Percentiles rank a stretch among this genome's conserved stretches.
These are phyloP conservation scores for Fusarium acutatum DNA, from an alignment of 2,329 filamentous ascomycete species.

Conservation along the genomic window DNA sequence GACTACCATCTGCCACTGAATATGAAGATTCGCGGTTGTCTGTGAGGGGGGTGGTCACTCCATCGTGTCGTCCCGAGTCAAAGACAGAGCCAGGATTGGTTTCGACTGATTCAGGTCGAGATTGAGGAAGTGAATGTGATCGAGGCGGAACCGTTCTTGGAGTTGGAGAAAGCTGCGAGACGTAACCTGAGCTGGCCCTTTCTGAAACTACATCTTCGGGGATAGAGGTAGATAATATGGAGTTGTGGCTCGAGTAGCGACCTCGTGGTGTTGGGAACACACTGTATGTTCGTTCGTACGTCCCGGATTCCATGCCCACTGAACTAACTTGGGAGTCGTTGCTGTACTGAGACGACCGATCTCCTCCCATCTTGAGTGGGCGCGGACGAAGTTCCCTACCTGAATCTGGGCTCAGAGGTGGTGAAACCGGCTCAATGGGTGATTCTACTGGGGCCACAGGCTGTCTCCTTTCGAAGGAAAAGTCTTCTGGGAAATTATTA, in stretches of 20 bases:
- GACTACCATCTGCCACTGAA: slow-evolving; percentile 36
- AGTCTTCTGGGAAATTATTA: slow-evolving; percentile 30
- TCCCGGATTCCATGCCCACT: slow-evolving; percentile 23
- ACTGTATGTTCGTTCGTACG: slow-evolving; percentile 37
- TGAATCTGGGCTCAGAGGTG: slow-evolving; percentile 35
- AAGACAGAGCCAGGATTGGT: slow-evolving; percentile 40
- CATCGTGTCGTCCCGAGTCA: slow-evolving; percentile 31
- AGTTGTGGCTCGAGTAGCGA: slow-evolving; percentile 34
- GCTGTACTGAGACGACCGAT: slow-evolving; percentile 35
- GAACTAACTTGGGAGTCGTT: slow-evolving; percentile 37
- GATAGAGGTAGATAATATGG: slow-evolving; percentile 39
- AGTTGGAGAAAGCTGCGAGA: slow-evolving; percentile 25
- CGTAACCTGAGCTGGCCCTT: slow-evolving; percentile 21
- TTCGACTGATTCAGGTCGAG: slow-evolving; percentile 40
- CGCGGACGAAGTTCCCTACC: slow-evolving; percentile 25
- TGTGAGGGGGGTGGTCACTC: slow-evolving; percentile 30
- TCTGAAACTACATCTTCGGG: slow-evolving; percentile 40
- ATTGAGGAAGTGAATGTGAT: slow-evolving; percentile 25
- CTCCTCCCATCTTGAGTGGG: slow-evolving; percentile 28
- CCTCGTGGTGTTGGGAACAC: slow-evolving; percentile 36
- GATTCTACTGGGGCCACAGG: slow-evolving; percentile 37
- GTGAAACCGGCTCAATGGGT: slow-evolving; percentile 33
- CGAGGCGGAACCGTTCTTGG: slow-evolving; percentile 27
- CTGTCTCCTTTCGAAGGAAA: slow-evolving; percentile 38
- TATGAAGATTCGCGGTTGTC: slow-evolving; percentile 33